Base-by-base conservation (phyloP, 768 basidiomycete species). In the Mycena alexandri region DNA sequence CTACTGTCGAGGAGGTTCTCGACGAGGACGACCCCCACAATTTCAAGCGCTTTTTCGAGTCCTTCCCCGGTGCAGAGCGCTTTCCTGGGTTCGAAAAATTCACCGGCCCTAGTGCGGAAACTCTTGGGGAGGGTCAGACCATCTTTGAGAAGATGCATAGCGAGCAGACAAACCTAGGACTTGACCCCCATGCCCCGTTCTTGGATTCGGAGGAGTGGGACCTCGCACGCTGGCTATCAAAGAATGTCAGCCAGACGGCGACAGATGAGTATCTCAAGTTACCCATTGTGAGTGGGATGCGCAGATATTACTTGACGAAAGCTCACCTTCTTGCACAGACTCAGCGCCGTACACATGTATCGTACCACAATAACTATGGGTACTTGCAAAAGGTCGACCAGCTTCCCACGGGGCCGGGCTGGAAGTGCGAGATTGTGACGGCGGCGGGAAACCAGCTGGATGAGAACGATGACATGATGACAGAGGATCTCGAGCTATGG, bases 201-300 rank as follows among this genome's bases (percentile, higher is more conserved):
- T 3, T 46, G 10, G 44, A 46, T n/a, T 10, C 44, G 17, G 74
- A 76, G 9, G 76, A 81, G 36, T 79, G 77, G 72, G 73, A 74
- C 25, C 55, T 80, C 1, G 80, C 73, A 1, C 53, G 55, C 12
- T 81, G 76, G 77, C 51, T 81, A 47, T 72, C 75, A 19, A 68
- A 67, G 14, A 55, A 62, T 14, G 72, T 75, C n/a, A 70, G 78
- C 3, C 71, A 79, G 16, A 75, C 55, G 2, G 68, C 71, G 29
- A 77, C 75, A 12, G 76, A 79, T 24, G 64, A 74, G 24, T 81
- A 76, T 46, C 68, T 79, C 41, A 71, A 74, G 47, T 65, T 79
- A 16, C 42, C 41, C 17, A 57, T 44, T n/a, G 55, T 57, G 42
- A 57, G 55, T 44, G 2, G 13, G 24, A 41, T 11, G 5, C 24